These are phyloP conservation scores for Colletotrichum lindemuthianum DNA, from an alignment of 2,329 filamentous ascomycete genomes.

Conservation along the genomic window DNA sequence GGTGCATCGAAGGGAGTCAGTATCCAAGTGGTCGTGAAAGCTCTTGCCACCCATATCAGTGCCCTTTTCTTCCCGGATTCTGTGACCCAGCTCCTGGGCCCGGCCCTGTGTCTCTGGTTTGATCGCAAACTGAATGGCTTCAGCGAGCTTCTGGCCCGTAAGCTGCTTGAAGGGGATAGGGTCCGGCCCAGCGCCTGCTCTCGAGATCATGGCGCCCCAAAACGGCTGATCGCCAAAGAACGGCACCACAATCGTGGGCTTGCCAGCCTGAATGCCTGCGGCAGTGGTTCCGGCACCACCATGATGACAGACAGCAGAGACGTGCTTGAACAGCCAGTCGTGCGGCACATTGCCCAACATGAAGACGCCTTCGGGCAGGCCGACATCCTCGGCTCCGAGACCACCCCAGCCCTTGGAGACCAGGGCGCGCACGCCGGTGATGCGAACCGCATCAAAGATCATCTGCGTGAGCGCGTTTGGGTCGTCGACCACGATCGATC, in stretches of 20 bases:
- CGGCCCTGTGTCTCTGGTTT: conserved; percentile 67
- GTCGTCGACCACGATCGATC: conserved; percentile 83
- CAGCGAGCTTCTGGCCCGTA: conserved; percentile 72
- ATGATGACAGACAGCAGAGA: conserved; percentile 86
- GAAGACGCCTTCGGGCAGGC: conserved; percentile 79
- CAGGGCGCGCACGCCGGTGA: conserved; percentile 77
- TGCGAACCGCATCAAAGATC: conserved; percentile 76
- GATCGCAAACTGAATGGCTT: conserved; percentile 70
- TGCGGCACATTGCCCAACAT: conserved; percentile 89
- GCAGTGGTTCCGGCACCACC: conserved; percentile 90
- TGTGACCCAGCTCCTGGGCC: conserved; percentile 67
- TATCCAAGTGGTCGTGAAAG: conserved; percentile 76
- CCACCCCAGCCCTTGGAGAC: conserved; percentile 92
- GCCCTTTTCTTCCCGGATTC: conserved; percentile 74
- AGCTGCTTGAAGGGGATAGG: conserved; percentile 77
- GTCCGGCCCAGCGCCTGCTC: conserved; percentile 75
- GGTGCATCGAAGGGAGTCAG: conserved; percentile 75
- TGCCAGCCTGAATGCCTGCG: conserved; percentile 82
- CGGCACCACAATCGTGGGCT: conserved; percentile 83
- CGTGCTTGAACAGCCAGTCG: conserved; percentile 87
- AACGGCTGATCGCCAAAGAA: conserved; percentile 91
- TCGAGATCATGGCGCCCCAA: conserved; percentile 81
- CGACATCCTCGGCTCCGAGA: conserved; percentile 75
- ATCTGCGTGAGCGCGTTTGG: conserved; percentile 75
- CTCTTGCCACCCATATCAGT: conserved; percentile 70